Percentiles rank a stretch among this genome's conserved stretches.
Evolutionary conservation across 31 red algal genomes (phyloP).

Genomic region (Asparagopsis taxiformis): DNA sequence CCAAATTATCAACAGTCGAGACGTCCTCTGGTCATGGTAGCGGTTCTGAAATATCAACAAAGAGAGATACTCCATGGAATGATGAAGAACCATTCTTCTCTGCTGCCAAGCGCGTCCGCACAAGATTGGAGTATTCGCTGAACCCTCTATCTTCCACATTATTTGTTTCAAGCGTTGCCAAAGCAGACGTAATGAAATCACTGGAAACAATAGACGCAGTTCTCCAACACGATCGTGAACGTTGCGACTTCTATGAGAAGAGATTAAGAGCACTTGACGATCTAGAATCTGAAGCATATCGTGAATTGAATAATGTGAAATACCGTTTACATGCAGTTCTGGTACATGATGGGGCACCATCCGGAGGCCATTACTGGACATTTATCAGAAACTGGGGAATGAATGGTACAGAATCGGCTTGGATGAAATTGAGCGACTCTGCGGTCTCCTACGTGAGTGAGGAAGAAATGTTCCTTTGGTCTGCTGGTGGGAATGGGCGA

Average conservation of each 20-base stretch:
- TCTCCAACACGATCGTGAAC: slow-evolving; percentile 37
- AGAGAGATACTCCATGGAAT: neutral
- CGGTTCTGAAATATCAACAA: neutral
- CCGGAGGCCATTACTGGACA: slow-evolving; percentile 90
- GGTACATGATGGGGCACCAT: slow-evolving; percentile 92
- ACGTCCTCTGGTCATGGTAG: neutral
- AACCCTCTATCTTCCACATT: slow-evolving; percentile 14
- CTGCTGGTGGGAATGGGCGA: slow-evolving; percentile 60
- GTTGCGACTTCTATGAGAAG: slow-evolving; percentile 21
- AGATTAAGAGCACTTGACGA: slow-evolving; percentile 17
- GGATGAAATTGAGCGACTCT: slow-evolving; percentile 90
- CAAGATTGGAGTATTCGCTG: slow-evolving; percentile 26
- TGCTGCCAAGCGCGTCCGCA: slow-evolving; percentile 31
- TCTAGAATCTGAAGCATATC: slow-evolving; percentile 31
- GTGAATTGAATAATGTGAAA: slow-evolving; percentile 22
- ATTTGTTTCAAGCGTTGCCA: slow-evolving; percentile 11
- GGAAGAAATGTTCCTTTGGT: slow-evolving; percentile 71
- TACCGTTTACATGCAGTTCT: slow-evolving; percentile 89
- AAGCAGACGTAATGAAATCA: slow-evolving; percentile 26
- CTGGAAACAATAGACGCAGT: slow-evolving; percentile 26
- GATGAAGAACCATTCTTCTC: slow-evolving; percentile 27
- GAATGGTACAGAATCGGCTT: slow-evolving; percentile 15
- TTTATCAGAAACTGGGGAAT: slow-evolving; percentile 72
- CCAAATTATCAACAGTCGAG: too few species aligned
- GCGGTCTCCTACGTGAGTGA: slow-evolving; percentile 59